A percentile compares a stretch with the other conserved stretches of the same genome.
Evolutionary conservation across 345 rosid genomes (phyloP).

Genomic region (Turnera subulata): DNA sequence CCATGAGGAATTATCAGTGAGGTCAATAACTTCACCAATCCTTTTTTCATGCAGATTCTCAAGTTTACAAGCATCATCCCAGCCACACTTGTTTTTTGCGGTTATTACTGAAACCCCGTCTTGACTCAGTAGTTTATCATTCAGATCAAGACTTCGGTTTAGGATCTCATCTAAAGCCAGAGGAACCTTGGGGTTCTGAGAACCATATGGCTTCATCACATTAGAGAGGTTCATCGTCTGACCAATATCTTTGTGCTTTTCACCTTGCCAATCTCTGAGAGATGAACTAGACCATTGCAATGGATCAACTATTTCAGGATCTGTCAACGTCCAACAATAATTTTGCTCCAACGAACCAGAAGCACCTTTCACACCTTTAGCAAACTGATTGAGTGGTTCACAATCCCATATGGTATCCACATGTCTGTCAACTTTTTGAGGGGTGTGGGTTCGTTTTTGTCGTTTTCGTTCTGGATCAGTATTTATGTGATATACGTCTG

Average conservation of each 20-base stretch:
- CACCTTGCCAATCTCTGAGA: slow-evolving; percentile 32
- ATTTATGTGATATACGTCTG: slow-evolving; percentile 42
- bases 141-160: slow-evolving; percentile 24
- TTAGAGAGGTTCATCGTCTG: slow-evolving; percentile 24
- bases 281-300: slow-evolving; percentile 31
- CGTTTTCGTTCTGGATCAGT: slow-evolving; percentile 41
- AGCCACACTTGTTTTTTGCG: slow-evolving; percentile 19
- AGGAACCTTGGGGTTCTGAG: slow-evolving; percentile 20
- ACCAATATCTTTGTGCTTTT: slow-evolving; percentile 31
- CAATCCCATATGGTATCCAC: slow-evolving; percentile 41
- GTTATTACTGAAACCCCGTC: slow-evolving; percentile 29
- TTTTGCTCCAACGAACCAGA: slow-evolving; percentile 27
- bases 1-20: slow-evolving; percentile 26
- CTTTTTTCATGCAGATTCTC: slow-evolving; percentile 36
- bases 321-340: slow-evolving; percentile 39
- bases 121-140: slow-evolving; percentile 27
- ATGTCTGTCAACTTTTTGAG: slow-evolving; percentile 28
- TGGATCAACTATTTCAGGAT: slow-evolving; percentile 33
- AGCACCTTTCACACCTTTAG: slow-evolving; percentile 31
- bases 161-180: slow-evolving; percentile 18
- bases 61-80: slow-evolving; percentile 27
- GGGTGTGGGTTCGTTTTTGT: slow-evolving; percentile 22
- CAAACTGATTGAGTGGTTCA: slow-evolving; percentile 31
- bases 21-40: slow-evolving; percentile 55
- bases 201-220: slow-evolving; percentile 15